Conservation (phyloP, 257 asterid species). For the Paulownia fortunei region DNA sequence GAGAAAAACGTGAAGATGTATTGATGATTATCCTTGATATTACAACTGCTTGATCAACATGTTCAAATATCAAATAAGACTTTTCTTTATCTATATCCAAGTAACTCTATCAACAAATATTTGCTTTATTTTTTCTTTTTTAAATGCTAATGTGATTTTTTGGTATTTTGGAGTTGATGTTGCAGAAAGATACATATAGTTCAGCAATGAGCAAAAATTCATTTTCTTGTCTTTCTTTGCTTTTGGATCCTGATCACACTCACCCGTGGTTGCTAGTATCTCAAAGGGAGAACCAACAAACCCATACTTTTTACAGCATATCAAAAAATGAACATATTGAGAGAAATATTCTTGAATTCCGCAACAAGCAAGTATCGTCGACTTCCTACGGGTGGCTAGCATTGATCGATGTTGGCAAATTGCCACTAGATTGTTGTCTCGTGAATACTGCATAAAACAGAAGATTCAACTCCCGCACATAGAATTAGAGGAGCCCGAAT, state of each 20-base stretch:
- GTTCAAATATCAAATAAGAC: no score
- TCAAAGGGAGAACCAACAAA: not conserved
- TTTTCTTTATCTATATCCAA: no score
- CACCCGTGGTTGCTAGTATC: conserved; percentile 13
- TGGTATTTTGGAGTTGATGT: not conserved
- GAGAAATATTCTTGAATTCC: not conserved
- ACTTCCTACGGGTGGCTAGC: conserved; percentile 17
- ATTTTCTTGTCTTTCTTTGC: not conserved
- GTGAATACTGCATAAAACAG: not conserved
- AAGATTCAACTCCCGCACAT: not conserved
- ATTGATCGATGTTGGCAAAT: not conserved
- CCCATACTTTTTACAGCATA: not conserved
- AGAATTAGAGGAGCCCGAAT: not conserved
- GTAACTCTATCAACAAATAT: no score
- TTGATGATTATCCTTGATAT: no score
- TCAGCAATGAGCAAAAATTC: not conserved
- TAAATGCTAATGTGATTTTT: no score
- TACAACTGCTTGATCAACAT: no score
- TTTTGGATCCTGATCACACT: not conserved
- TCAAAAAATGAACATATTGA: not conserved
- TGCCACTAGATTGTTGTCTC: not conserved
- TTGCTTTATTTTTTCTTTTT: no score
- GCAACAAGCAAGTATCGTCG: not conserved
- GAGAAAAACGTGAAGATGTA: no score
- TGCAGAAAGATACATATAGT: not conserved